Base-by-base conservation (phyloP, 257 asterid species). In the Lycium barbarum region DNA sequence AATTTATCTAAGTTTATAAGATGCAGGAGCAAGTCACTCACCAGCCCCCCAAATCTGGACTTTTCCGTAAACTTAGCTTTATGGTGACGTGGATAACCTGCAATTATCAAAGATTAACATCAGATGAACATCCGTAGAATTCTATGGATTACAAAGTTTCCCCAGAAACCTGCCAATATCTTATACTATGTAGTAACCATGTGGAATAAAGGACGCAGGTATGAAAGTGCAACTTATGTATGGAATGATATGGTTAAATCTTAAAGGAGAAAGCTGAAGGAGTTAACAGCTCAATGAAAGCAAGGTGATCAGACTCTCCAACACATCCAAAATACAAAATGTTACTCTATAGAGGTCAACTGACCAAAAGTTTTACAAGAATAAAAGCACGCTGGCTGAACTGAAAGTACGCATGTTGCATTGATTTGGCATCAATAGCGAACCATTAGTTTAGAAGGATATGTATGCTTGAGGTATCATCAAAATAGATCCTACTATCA, bases 21-120 rank as follows among this genome's bases (percentile, higher is more conserved):
- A 53, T 53, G 33, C 82, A 78, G 26, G 82, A 70, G 17, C 70
- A 40, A 14, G 87, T 61, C 76, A 88, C 98, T 90, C 88, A 94
- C 96, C 33, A 89, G 70, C 84, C 95, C 92, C 74, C 98, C 94
- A 68, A 81, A 84, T 86, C 88, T 94, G 83, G 88, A 85, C 86
- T 90, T 92, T 72, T 93, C 94, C 58, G 72, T 84, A 58, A 78
- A 70, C 87, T 90, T 94, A 57, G 80, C 82, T 87, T 91, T 92
- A 18, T 90, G 90, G 86, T 91, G 88, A 57, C 83, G 91, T 9
- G 95, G 96, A 86, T 86, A 90, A 47, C 97, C 98, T 94, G 86
- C 62, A 85, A 87, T 71, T 61, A 83, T 63, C 55, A 53, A 15
- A 78, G 53, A 43, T n/a, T 72, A 7, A 40, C 80, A 72, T 72